These are phyloP conservation scores for Ophiocytium majus DNA, from an alignment of 352 stramenopile species.

Conservation along the genomic window DNA sequence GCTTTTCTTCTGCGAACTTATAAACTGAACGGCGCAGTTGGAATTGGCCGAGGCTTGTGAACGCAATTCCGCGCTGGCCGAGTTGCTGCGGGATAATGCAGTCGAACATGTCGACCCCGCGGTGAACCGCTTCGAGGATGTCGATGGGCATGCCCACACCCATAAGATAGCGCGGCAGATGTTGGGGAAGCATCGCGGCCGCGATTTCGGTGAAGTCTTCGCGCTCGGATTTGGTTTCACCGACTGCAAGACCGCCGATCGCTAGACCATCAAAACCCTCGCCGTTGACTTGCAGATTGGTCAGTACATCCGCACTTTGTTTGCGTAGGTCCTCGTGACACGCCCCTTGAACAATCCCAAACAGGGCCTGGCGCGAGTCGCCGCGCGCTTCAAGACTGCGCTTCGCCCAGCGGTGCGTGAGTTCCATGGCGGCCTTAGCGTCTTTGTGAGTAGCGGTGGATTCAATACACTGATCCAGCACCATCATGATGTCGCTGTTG, in stretches of 20 bases:
- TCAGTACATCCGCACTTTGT: slow-evolving; percentile 5
- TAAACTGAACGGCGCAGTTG: background rate
- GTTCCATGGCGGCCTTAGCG: slow-evolving; percentile 26
- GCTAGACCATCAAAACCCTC: slow-evolving; percentile 75
- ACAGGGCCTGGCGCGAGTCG: slow-evolving; percentile 84
- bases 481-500: slow-evolving; percentile 96
- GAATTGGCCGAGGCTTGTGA: slow-evolving; percentile 5
- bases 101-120: slow-evolving; percentile 95
- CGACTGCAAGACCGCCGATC: slow-evolving; percentile 76
- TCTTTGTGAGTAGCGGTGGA: slow-evolving; percentile 66
- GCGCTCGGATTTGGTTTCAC: slow-evolving; percentile 77
- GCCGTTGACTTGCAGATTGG: background rate
- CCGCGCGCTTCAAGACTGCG: slow-evolving; percentile 81
- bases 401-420: slow-evolving; percentile 91
- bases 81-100: slow-evolving; percentile 81
- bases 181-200: slow-evolving; percentile 72
- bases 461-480: slow-evolving; percentile 92
- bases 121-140: slow-evolving; percentile 88
- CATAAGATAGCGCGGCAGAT: slow-evolving; percentile 95
- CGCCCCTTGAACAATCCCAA: slow-evolving; percentile 92
- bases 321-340: slow-evolving; percentile 81
- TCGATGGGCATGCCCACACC: slow-evolving; percentile 93
- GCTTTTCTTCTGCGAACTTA: background rate
- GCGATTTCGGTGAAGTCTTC: slow-evolving; percentile 84
- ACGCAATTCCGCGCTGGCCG: background rate